These are phyloP conservation scores for Candida germanica DNA, from an alignment of 805 yeast species.

Conservation along the genomic window DNA sequence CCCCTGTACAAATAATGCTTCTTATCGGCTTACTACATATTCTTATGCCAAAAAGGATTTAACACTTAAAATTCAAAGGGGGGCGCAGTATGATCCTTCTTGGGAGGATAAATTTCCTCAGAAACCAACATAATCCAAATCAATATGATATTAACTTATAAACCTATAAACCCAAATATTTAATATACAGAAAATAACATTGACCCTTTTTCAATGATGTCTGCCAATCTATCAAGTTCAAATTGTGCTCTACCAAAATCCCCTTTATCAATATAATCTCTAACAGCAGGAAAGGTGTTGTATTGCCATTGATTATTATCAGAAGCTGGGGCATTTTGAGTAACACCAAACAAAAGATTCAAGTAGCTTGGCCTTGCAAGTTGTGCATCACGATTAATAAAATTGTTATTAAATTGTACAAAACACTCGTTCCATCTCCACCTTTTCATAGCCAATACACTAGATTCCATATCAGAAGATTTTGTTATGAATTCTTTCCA, in stretches of 20 bases:
- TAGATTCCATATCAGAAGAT: conserved; percentile 63
- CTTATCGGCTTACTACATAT: too few relatives aligned
- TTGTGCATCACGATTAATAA: conserved; percentile 43
- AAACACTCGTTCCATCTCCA: conserved; percentile 80
- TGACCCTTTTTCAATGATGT: conserved; percentile 12
- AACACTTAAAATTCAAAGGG: too few relatives aligned
- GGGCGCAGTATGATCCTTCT: too few relatives aligned
- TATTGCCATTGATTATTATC: conserved; percentile 39
- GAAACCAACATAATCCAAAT: too few relatives aligned
- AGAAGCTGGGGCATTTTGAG: conserved; percentile 50
- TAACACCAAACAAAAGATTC: conserved; percentile 69
- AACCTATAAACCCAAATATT: conserved; percentile 2
- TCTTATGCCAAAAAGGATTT: too few relatives aligned
- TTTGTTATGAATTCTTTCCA: conserved; percentile 53
- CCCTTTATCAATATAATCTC: conserved; percentile 57
- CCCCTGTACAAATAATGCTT: too few relatives aligned
- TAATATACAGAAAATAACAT: conserved; percentile 2
- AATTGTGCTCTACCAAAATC: conserved; percentile 54
- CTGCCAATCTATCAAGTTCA: conserved; percentile 46
- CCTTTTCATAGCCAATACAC: conserved; percentile 65
- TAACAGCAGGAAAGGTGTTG: conserved; percentile 72
- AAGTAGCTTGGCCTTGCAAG: conserved; percentile 60
- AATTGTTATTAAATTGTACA: conserved; percentile 50
- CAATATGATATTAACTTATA: too few relatives aligned
- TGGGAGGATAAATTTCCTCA: too few relatives aligned